Base-by-base conservation (phyloP, 345 rosid species). In the Hibiscus trionum region DNA sequence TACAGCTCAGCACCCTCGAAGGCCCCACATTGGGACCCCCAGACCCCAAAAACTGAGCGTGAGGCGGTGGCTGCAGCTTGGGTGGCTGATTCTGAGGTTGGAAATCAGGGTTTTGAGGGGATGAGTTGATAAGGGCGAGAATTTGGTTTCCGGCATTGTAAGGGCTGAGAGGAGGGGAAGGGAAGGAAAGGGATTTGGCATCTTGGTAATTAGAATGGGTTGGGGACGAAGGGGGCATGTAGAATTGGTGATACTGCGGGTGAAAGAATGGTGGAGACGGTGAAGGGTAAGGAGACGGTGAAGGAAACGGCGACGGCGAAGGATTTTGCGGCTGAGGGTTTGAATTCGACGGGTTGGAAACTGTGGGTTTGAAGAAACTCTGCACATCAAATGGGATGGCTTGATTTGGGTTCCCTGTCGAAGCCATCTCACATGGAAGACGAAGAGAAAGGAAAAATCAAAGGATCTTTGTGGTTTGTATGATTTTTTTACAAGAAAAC, bases 81-180 rank as follows among this genome's bases (percentile, higher is more conserved):
- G 71, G 27, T 67, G 15, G 71, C 60, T 61, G 64, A 73, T 19
- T 52, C 64, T 72, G 74, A 16, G 76, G 73, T 58, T 82, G 61
- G 59, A 73, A 73, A 10, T 85, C 83, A 24, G 75, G 85, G 62
- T 69, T 81, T 33, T 49, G 75, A 4, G 75, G 69, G 7, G 75
- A 35, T 2, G 75, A 72, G 56, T 83, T 80, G 66, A 91, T 87
- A 10, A 91, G 88, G 64, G 96, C 93, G 70, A 89, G 87, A 74
- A 89, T 83, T 16, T 83, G 91, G 72, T 89, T 84, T 3, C 98
- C 97, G 15, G 87, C 80, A 73, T 82, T 84, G 78, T 73, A 75
- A 60, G 78, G 82, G 72, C 75, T 73, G 56, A 73, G 71, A 73
- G 82, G 80, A 46, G 80, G 84, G 55, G 87, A 72, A 49, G 87